phyloP scores from a whole-genome alignment of 1,284 basidiomycete species.

The Ustilago nuda region DNA sequence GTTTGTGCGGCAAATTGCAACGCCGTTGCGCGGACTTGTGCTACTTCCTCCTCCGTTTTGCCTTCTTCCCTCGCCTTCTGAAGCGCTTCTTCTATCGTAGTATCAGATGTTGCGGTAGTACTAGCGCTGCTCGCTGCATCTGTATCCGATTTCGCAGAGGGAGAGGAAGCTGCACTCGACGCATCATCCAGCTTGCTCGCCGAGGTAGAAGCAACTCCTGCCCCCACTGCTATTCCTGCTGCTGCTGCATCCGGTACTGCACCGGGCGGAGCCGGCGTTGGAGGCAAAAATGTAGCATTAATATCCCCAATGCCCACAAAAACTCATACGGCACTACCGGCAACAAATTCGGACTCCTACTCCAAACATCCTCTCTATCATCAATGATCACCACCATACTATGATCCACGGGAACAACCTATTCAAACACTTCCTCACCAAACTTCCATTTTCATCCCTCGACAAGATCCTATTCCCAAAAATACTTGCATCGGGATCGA shows the following conservation, averaged over 20 bases:
- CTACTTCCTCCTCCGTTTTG: slow-evolving; percentile 24
- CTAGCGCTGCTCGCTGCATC: slow-evolving; percentile 8
- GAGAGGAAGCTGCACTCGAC: slow-evolving; percentile 1
- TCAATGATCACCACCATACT: slow-evolving; percentile 99
- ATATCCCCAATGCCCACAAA: slow-evolving; percentile 99
- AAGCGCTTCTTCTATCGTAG: slow-evolving; percentile 10
- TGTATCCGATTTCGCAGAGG: slow-evolving; percentile 19
- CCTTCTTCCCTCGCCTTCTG: slow-evolving; percentile 29
- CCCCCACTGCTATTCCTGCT: background rate
- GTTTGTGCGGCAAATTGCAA: slow-evolving; percentile 37
- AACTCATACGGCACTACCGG: slow-evolving; percentile 98
- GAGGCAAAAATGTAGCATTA: slow-evolving; percentile 90
- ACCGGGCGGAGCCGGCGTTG: slow-evolving; percentile 68
- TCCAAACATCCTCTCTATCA: slow-evolving; percentile 97
- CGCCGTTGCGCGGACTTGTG: slow-evolving; percentile 28
- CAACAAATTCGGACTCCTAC: slow-evolving; percentile 89
- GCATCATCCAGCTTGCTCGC: slow-evolving; percentile 28
- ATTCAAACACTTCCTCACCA: slow-evolving; percentile 89
- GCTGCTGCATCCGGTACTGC: slow-evolving; percentile 15
- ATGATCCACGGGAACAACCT: slow-evolving; percentile 88
- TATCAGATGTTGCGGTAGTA: slow-evolving; percentile 12
- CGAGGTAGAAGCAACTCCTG: slow-evolving; percentile 5
- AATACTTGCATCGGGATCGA: slow-evolving; percentile 86
- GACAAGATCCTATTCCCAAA: slow-evolving; percentile 90
- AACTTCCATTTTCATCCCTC: slow-evolving; percentile 83